phyloP scores from a whole-genome alignment of 1,139 yeast genomes.

The Candida sojae region DNA sequence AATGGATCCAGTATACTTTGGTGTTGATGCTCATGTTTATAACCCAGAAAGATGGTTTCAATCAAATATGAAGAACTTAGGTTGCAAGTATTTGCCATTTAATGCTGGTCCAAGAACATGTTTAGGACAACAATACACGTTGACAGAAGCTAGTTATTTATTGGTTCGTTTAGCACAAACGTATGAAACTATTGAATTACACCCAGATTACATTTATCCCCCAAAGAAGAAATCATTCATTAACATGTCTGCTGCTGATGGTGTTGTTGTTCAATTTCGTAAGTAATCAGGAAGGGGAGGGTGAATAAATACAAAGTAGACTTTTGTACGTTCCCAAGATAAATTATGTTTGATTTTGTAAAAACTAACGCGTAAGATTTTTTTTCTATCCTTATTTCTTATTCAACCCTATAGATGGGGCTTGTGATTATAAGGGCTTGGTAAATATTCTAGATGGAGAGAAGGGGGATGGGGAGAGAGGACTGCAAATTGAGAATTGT shows the following conservation, averaged over 20 bases:
- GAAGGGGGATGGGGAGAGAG: too few species aligned
- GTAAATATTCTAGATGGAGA: too few species aligned
- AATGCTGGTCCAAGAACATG: constrained; percentile 46
- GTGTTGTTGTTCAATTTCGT: constrained; percentile 17
- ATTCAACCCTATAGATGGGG: too few species aligned
- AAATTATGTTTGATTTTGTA: too few species aligned
- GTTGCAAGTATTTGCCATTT: constrained; percentile 45
- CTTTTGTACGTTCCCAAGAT: background rate
- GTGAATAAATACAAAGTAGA: background rate
- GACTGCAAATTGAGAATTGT: too few species aligned
- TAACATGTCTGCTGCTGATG: constrained; percentile 35
- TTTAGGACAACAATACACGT: constrained; percentile 47
- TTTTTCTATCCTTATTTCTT: too few species aligned
- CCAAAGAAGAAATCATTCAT: constrained; percentile 34
- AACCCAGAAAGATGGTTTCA: constrained; percentile 50
- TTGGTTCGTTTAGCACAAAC: constrained; percentile 27
- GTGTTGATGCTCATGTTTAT: constrained; percentile 42
- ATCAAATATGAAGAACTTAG: constrained; percentile 22
- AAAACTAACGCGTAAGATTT: too few species aligned
- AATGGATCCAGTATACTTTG: constrained; percentile 38
- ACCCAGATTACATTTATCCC: constrained; percentile 21
- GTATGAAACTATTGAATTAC: background rate
- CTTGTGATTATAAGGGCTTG: too few species aligned
- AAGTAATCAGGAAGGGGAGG: background rate
- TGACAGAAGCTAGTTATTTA: constrained; percentile 40